phyloP scores from a whole-genome alignment of 768 basidiomycete species.

The Amanita thiersii region DNA sequence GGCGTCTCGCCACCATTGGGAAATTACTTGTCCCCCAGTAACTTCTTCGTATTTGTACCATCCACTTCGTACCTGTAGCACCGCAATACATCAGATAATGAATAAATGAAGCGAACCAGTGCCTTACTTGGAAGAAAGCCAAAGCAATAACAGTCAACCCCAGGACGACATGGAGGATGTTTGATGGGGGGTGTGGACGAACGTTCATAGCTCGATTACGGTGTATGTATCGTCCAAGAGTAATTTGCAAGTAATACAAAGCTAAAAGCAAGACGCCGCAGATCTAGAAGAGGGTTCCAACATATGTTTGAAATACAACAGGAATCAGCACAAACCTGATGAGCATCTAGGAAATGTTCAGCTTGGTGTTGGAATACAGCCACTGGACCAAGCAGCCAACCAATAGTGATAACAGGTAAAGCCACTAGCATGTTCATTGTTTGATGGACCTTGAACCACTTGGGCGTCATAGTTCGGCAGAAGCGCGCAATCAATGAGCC shows the following conservation, averaged over 20 bases:
- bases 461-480: conserved; percentile 38
- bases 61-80: conserved; percentile 31
- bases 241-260: conserved; percentile 42
- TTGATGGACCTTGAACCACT: conserved; percentile 54
- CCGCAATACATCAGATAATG: neutral
- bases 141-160: conserved; percentile 42
- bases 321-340: conserved; percentile 32
- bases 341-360: conserved; percentile 37
- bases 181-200: conserved; percentile 37
- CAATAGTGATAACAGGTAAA: conserved; percentile 38
- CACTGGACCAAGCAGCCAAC: conserved; percentile 41
- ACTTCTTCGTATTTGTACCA: conserved; percentile 33
- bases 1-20: conserved; percentile 28
- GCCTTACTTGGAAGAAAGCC: conserved; percentile 44
- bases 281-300: conserved; percentile 24
- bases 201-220: neutral
- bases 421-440: conserved; percentile 40
- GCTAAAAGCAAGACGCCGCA: conserved; percentile 43
- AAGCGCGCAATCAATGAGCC: conserved; percentile 48
- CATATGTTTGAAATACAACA: neutral
- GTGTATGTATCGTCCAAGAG: conserved; percentile 48
- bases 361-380: conserved; percentile 32
- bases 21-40: conserved; percentile 23
- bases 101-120: conserved; percentile 2
- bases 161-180: conserved; percentile 46